Conservation (phyloP, 1,284 basidiomycete genomes). For the Cryptococcus hybrid region DNA sequence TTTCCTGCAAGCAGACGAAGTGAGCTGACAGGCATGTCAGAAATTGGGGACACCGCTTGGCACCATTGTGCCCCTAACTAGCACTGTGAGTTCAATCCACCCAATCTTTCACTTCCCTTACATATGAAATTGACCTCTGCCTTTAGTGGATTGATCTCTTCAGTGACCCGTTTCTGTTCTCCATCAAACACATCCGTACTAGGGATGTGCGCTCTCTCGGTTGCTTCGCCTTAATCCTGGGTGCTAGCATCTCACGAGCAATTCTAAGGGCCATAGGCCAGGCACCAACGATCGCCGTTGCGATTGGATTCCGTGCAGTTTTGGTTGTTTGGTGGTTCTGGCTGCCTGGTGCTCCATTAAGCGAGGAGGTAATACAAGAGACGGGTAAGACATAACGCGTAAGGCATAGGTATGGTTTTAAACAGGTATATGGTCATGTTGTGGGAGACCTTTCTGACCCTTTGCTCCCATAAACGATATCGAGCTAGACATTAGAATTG, state of each 20-base stretch:
- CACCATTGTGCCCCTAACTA: slow-evolving; percentile 57
- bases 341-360: slow-evolving; percentile 49
- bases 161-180: slow-evolving; percentile 69
- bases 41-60: slow-evolving; percentile 65
- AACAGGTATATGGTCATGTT: too few relatives aligned
- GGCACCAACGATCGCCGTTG: slow-evolving; percentile 66
- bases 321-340: slow-evolving; percentile 66
- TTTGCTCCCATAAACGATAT: too few relatives aligned
- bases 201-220: slow-evolving; percentile 71
- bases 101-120: not conserved
- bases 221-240: slow-evolving; percentile 65
- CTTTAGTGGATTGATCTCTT: slow-evolving; percentile 70
- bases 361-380: too few relatives aligned
- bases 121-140: not conserved
- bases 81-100: slow-evolving; percentile 50
- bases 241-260: slow-evolving; percentile 66
- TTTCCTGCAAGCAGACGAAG: too few relatives aligned
- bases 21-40: slow-evolving; percentile 11
- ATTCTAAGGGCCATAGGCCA: slow-evolving; percentile 9
- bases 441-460: too few relatives aligned
- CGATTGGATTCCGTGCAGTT: slow-evolving; percentile 61
- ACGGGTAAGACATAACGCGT: too few relatives aligned
- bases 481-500: too few relatives aligned
- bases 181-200: slow-evolving; percentile 53
- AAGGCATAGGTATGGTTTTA: too few relatives aligned